Base-by-base conservation (phyloP, 495 filamentous ascomycete species). In the Glonium stellatum region DNA sequence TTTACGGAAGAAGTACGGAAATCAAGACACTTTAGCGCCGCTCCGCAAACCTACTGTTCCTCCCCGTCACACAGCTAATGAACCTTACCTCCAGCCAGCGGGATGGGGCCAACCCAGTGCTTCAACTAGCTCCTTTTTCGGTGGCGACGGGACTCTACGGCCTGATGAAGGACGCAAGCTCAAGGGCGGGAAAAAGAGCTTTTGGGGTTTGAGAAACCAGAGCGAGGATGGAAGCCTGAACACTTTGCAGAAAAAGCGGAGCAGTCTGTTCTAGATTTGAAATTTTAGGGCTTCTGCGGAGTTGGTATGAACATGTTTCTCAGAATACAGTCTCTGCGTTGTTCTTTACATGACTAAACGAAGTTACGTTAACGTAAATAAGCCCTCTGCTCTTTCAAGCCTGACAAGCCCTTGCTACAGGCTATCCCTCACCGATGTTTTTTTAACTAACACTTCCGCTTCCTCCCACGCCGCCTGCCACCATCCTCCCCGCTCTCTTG, bases 1-100 rank as follows among this genome's bases (percentile, higher is more conserved):
- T 2, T 71, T 98, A 10, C 79, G 84, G 47, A 81, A 80, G 62
- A 62, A 87, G 55, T 96, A 92, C 67, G 90, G 88, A 27, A 78
- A 83, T 53, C 67, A 74, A 53, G 50, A 58, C 48, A 50, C 19
- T 9, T 51, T 67, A 22, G 52, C 60, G 8, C 54, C 27, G 44
- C 64, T 64, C 10, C 54, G 56, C 22, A 31, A 1, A 18, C 59
- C 61, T 39, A 25, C 53, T 13, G 58, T 56, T 25, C 50, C 52
- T 1, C 44, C 54, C 25, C 58, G 59, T 2, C 61, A n/a, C 1
- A 19, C 46, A 15, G 10, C 53, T 12, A 34, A 52, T 37, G 62
- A 58, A 12, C 65, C 65, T 34, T 68, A 64, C 46, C 59, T 68
- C 41, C 65, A 68, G 54, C 54, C 65, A 4, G 54, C 27, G 5